Evolutionary conservation across 2,329 filamentous ascomycete species (phyloP).

Genomic region (Penicillium sp.): DNA sequence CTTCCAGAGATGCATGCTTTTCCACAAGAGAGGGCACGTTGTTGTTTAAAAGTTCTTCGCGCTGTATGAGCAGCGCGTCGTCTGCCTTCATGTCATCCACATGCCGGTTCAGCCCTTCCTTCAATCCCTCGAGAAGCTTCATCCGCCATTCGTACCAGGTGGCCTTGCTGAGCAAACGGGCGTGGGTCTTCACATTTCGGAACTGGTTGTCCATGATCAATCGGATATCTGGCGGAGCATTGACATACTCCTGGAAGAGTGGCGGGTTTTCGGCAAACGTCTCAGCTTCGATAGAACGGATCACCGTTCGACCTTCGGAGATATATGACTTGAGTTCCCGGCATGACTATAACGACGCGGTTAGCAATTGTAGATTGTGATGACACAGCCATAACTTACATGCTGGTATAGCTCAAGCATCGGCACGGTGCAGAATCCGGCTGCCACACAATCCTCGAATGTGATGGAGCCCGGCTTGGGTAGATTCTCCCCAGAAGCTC

Average conservation of each 20-base stretch:
- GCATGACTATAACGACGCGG: conserved; percentile 60
- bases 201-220: conserved; percentile 93
- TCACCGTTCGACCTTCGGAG: conserved; percentile 84
- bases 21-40: conserved; percentile 67
- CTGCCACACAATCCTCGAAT: conserved; percentile 79
- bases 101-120: conserved; percentile 76
- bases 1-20: conserved; percentile 62
- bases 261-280: conserved; percentile 88
- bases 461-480: conserved; percentile 33
- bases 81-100: conserved; percentile 76
- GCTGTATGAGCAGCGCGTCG: conserved; percentile 64
- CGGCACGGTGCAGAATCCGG: conserved; percentile 86
- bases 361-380: conserved; percentile 28
- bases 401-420: conserved; percentile 95
- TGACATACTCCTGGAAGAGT: conserved; percentile 88
- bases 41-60: conserved; percentile 68
- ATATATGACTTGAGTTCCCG: conserved; percentile 97
- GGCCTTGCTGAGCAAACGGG: conserved; percentile 84
- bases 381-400: conserved; percentile 48
- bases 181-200: conserved; percentile 94
- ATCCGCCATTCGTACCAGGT: conserved; percentile 99
- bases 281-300: conserved; percentile 86
- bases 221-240: conserved; percentile 79
- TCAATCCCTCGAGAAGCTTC: conserved; percentile 80
- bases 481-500: conserved; percentile 29